Evolutionary conservation across 352 stramenopile species (phyloP).

Genomic region (Phytophthora lateralis): DNA sequence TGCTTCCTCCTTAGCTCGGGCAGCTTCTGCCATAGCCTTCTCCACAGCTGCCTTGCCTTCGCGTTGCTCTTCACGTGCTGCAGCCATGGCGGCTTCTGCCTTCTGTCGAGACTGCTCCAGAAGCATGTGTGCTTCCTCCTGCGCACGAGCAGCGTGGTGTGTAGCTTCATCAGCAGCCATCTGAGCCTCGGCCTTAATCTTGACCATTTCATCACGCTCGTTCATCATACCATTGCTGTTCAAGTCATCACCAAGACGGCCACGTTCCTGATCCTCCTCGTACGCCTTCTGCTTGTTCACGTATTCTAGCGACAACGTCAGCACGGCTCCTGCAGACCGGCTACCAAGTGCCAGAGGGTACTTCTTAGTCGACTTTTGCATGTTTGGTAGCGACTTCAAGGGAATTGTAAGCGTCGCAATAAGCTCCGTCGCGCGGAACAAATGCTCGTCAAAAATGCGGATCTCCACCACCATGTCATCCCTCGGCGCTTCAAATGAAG

Average conservation of each 20-base stretch:
- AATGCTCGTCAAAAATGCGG: constrained; percentile 82
- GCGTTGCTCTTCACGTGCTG: constrained; percentile 76
- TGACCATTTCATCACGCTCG: constrained; percentile 81
- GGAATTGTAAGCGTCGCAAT: constrained; percentile 81
- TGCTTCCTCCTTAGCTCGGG: constrained; percentile 76
- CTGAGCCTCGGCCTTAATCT: constrained; percentile 83
- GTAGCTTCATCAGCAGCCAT: constrained; percentile 83
- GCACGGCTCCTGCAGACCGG: constrained; percentile 69
- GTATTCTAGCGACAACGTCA: constrained; percentile 85
- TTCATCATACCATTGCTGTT: constrained; percentile 70
- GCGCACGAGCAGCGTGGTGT: constrained; percentile 63
- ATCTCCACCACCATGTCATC: constrained; percentile 88
- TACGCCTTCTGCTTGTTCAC: constrained; percentile 86
- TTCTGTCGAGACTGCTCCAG: constrained; percentile 82
- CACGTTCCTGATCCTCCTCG: constrained; percentile 71
- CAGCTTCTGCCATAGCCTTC: constrained; percentile 83
- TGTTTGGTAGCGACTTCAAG: constrained; percentile 82
- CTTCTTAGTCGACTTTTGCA: constrained; percentile 85
- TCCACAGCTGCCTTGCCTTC: constrained; percentile 86
- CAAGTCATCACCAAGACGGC: constrained; percentile 62
- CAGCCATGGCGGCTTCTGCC: constrained; percentile 82
- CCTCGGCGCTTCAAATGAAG: constrained; percentile 76
- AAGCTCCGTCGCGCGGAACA: constrained; percentile 77
- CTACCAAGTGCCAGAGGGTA: constrained; percentile 84
- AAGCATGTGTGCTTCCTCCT: constrained; percentile 78